Base-by-base conservation (phyloP, 2,329 filamentous ascomycete species). In the Ceratocystis lukuohia region DNA sequence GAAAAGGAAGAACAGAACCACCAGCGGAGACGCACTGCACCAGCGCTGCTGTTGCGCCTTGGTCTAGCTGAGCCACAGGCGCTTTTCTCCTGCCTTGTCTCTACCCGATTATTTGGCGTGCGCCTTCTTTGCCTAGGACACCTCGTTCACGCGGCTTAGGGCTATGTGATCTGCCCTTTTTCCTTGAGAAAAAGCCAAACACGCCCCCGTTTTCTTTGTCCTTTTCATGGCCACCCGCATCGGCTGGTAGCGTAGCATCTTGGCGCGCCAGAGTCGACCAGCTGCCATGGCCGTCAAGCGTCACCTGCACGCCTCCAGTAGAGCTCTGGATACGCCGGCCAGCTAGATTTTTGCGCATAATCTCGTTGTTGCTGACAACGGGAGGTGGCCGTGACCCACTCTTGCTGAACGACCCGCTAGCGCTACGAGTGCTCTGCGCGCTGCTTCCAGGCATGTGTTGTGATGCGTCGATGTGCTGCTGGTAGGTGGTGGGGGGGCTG, bases 121-220 rank as follows among this genome's bases (percentile, higher is more conserved):
- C 92, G 17, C 94, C 94, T 74, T 97, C 92, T 74, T 97, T 97
- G 67, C 94, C 94, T 67, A 99, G 74, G 6, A 99, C 92, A 67
- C 94, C 94, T 66, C 91, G 84, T 77, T 97, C 92, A 75, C 91
- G 93, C 30, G 92, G 92, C 77, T 96, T 96, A 1, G 94, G 94
- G 74, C 91, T 96, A 75, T 91, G 86, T 66, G 91, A 91, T 69
- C 92, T 82, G 33, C 92, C 91, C 78, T 90, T 96, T 78, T 96
- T 96, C 72, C 92, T 82, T 70, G 84, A 89, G 68, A 97, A 80
- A 75, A 99, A 95, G 1, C 91, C 89, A 70, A 97, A 87, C 82
- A 96, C 93, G 64, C 92, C 90, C 20, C 87, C 85, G n/a, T 85
- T 84, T 56, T 84, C 77, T 68, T 82, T 78, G 70, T 77, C 79